Conservation (phyloP, 352 stramenopile species). For the Pythium oligandrum region DNA sequence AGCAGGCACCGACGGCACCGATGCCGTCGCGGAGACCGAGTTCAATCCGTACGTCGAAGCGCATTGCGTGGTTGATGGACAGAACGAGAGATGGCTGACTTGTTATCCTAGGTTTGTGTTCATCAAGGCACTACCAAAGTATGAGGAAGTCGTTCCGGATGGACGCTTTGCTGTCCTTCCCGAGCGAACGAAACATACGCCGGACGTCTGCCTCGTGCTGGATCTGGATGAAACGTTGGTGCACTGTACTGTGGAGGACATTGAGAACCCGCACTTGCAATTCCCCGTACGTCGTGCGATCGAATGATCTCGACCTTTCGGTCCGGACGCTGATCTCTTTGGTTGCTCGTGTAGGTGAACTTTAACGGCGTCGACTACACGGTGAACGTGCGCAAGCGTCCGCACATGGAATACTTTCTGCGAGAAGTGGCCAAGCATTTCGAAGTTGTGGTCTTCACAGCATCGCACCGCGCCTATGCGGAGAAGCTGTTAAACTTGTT, state of each 20-base stretch:
- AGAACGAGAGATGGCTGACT: neutral
- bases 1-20: constrained; percentile 33
- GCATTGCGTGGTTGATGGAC: neutral
- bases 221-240: constrained; percentile 99
- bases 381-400: constrained; percentile 96
- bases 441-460: constrained; percentile 99
- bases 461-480: constrained; percentile 93
- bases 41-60: constrained; percentile 68
- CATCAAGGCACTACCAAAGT: constrained; percentile 82
- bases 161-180: constrained; percentile 53
- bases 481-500: constrained; percentile 97
- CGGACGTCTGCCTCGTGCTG: constrained; percentile 82
- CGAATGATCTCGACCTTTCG: neutral
- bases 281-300: constrained; percentile 82
- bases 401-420: constrained; percentile 95
- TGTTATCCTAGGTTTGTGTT: constrained; percentile 68
- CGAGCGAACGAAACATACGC: constrained; percentile 39
- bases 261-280: constrained; percentile 91
- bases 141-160: constrained; percentile 60
- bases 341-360: constrained; percentile 41
- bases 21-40: constrained; percentile 41
- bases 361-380: constrained; percentile 95
- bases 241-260: constrained; percentile 97
- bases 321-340: neutral
- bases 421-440: constrained; percentile 89